A percentile compares a stretch with the other conserved stretches of the same genome.
Evolutionary conservation across 2,329 filamentous ascomycete genomes (phyloP).

Genomic region (Aspergillus phoenicis): DNA sequence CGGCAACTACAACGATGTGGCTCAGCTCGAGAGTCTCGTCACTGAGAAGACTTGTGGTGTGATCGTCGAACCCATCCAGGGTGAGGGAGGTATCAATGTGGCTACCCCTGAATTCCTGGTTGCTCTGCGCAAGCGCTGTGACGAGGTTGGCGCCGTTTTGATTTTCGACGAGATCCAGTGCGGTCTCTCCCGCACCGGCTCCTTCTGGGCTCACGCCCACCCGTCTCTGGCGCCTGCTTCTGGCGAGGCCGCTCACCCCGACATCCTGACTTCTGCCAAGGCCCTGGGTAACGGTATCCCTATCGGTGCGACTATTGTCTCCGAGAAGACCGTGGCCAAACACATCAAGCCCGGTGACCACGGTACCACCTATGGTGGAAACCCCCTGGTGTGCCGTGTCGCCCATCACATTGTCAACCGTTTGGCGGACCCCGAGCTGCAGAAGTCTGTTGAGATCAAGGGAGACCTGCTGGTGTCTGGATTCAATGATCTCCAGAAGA

Average conservation of each 20-base stretch:
- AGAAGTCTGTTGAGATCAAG: constrained; percentile 70
- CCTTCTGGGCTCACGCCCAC: constrained; percentile 82
- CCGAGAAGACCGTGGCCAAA: constrained; percentile 64
- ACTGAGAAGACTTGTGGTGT: constrained; percentile 89
- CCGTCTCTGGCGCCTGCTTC: constrained; percentile 57
- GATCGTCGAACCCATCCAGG: constrained; percentile 95
- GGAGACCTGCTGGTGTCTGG: constrained; percentile 61
- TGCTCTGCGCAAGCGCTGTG: constrained; percentile 81
- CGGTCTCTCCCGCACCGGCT: constrained; percentile 82
- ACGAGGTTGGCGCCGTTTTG: constrained; percentile 82
- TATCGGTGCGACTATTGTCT: constrained; percentile 78
- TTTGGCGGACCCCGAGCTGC: constrained; percentile 70
- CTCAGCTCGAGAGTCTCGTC: constrained; percentile 70
- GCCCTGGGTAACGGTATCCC: constrained; percentile 96
- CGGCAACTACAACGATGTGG: constrained; percentile 81
- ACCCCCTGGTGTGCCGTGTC: constrained; percentile 80
- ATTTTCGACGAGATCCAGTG: constrained; percentile 98
- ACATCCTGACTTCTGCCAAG: constrained; percentile 92
- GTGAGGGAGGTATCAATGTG: constrained; percentile 88
- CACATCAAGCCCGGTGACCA: constrained; percentile 78
- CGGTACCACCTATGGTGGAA: constrained; percentile 92
- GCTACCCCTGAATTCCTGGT: constrained; percentile 80
- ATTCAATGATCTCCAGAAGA: constrained; percentile 59
- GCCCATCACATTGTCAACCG: constrained; percentile 83
- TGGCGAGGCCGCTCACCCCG: constrained; percentile 75